Conservation (phyloP, 257 asterid genomes). For the Ilex aquifolium region DNA sequence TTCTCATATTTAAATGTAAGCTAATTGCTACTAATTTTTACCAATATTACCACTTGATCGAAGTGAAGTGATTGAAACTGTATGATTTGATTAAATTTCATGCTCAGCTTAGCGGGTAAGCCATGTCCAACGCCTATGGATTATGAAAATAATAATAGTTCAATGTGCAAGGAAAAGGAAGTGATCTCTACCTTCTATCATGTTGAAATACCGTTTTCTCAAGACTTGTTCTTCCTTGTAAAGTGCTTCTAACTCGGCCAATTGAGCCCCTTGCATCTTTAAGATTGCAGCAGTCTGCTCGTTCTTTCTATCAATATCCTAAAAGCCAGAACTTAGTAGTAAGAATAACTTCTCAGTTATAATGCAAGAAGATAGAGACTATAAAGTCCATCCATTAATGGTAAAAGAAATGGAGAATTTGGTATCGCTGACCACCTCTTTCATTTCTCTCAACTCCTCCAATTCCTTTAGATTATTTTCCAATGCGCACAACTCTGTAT, state of each 20-base stretch:
- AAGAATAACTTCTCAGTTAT: too few species aligned
- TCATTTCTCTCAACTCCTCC: conserved; percentile 95
- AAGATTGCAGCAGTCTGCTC: conserved; percentile 95
- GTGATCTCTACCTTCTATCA: conserved; percentile 65
- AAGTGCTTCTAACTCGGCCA: conserved; percentile 89
- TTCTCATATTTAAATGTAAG: too few species aligned
- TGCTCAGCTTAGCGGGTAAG: too few species aligned
- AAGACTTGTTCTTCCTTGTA: conserved; percentile 89
- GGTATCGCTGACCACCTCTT: conserved; percentile 54
- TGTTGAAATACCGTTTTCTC: conserved; percentile 88
- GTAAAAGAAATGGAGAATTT: background rate
- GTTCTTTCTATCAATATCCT: conserved; percentile 95
- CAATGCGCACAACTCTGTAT: conserved; percentile 47
- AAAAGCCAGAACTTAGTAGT: conserved; percentile 5
- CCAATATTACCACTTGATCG: too few species aligned
- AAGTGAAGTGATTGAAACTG: too few species aligned
- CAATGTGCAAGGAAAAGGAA: background rate
- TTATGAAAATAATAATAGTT: too few species aligned
- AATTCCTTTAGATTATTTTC: conserved; percentile 79
- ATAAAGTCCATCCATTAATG: background rate
- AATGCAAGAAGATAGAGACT: too few species aligned
- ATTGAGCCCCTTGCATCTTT: conserved; percentile 94
- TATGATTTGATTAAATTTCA: too few species aligned
- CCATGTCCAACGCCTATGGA: too few species aligned
- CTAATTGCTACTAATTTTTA: too few species aligned